Evolutionary conservation across 352 stramenopile species (phyloP), one percentile per base, ranked within the genome.

Genomic region (Globisporangium rhizosaccharum): DNA sequence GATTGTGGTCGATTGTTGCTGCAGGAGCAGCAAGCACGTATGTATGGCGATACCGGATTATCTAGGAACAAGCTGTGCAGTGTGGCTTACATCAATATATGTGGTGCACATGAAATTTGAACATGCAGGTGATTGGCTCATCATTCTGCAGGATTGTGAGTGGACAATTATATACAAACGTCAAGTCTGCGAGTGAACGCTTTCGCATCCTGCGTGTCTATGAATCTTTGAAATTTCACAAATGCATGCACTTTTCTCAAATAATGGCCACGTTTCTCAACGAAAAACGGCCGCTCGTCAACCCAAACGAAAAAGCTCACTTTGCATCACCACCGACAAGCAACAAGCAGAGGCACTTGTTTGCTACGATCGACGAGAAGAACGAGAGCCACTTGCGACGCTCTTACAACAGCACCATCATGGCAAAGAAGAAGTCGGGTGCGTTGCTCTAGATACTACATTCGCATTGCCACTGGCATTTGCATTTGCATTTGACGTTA

Each of bases 391-490:
- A 28, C 33, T 26, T 42, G 23, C 23, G 23, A 23, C 23, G 23
- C 23, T 23, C 23, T 23, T 23, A 0, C 15, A 14, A 17, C 30
- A 28, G 42, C 62, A 62, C 20, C 30, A 53, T 0, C 37, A 91
- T 91, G 82, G 79, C 51, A 41, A 91, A 82, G 68, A 91, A 91
- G 66, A 75, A 70, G 59, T 56, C 65, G 76, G 82, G 82, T 89
- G 36, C 47, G 62, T 52, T 18, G 12, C 5, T 6, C 26, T 14
- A 39, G 33, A 25, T 9, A 3, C 25, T 54, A 14, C 49, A 42
- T 36, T n/a, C 8, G 12, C 50, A 23, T 7, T 26, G 7, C 15
- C 28, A 17, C 50, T 12, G 18, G 50, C 30, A 25, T 2, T 3
- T 46, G 10, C 18, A 17, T 7, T 14, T 20, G 28, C 17, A 54